Base-by-base conservation (phyloP, 768 basidiomycete genomes). In the Glaciozyma martinii region DNA sequence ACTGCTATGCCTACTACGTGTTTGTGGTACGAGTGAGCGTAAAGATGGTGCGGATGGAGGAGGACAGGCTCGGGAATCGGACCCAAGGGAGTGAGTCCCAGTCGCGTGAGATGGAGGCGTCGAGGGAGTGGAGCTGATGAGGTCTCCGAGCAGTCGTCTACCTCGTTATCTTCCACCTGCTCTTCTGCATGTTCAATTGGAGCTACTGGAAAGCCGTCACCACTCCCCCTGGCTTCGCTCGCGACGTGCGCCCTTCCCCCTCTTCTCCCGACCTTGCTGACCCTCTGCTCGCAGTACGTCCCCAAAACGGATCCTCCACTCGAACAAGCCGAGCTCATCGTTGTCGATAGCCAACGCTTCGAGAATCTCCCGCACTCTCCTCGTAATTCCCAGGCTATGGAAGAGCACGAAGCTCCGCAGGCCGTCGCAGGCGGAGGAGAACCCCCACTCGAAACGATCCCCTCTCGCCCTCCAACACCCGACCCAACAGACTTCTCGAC, bases 111-210 rank as follows among this genome's bases (percentile, higher is more conserved):
- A 5, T 23, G 43, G 21, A 27, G 12, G 37, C 10, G 37, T 13
- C 37, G 15, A 32, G 54, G n/a, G 43, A 30, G 19, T 6, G 18
- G 29, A 47, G 46, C 37, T 43, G 19, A 43, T 15, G 6, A 16
- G 21, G 21, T 10, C 16, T 18, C 29, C 9, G 15, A 5, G 7
- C 61, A 70, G 68, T 70, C 40, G 65, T 43, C 23, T 70, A 66
- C 43, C 49, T 70, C 56, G 65, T 70, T 57, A 43, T 70, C 53
- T 70, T 33, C 54, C 65, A 70, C 59, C 12, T 66, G 21, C 60
- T 70, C 23, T 70, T 70, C 57, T 57, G 64, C 32, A 61, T 66
- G 54, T 66, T 66, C 46, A 44, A 63, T 15, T 70, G 68, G 68
- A 61, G 56, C 21, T 70, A 70, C 56, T 2, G 42, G 21, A 46